phyloP scores from a whole-genome alignment of 106 monocot species.

The Apostasia shenzhenica region DNA sequence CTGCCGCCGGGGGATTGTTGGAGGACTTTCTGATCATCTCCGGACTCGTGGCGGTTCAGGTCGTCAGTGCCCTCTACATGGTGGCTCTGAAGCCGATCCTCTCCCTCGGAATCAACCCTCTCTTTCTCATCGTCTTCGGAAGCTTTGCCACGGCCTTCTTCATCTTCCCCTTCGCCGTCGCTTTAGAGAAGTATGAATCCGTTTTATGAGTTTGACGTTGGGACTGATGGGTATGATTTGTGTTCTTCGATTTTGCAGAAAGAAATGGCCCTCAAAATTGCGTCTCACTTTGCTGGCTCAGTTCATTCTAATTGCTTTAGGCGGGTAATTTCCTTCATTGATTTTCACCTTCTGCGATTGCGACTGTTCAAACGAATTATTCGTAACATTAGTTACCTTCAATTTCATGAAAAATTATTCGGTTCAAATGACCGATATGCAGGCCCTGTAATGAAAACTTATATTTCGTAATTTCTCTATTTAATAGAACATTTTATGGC shows the following conservation, averaged over 20 bases:
- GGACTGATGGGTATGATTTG: not conserved
- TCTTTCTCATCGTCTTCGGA: slow-evolving; percentile 38
- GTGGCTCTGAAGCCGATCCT: slow-evolving; percentile 41
- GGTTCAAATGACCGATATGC: no score
- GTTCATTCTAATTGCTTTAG: slow-evolving; percentile 39
- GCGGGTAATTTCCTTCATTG: slow-evolving; percentile 29
- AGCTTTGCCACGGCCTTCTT: slow-evolving; percentile 35
- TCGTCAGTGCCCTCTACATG: slow-evolving; percentile 29
- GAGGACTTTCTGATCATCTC: slow-evolving; percentile 31
- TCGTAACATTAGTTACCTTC: no score
- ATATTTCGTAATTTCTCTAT: no score
- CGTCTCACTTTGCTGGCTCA: slow-evolving; percentile 26
- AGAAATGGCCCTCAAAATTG: slow-evolving; percentile 53
- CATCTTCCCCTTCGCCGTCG: slow-evolving; percentile 44
- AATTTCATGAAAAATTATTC: no score
- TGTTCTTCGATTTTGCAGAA: slow-evolving; percentile 11
- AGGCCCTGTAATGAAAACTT: no score
- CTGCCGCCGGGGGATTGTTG: slow-evolving; percentile 5
- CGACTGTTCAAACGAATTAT: no score
- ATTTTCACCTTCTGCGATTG: no score
- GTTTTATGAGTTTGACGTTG: not conserved
- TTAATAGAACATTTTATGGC: no score
- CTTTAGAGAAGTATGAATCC: slow-evolving; percentile 33
- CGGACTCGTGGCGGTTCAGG: slow-evolving; percentile 42
- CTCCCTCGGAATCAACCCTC: slow-evolving; percentile 39